Evolutionary conservation across 2,329 filamentous ascomycete genomes (phyloP).

Genomic region (Emmonsiellopsis sp.): DNA sequence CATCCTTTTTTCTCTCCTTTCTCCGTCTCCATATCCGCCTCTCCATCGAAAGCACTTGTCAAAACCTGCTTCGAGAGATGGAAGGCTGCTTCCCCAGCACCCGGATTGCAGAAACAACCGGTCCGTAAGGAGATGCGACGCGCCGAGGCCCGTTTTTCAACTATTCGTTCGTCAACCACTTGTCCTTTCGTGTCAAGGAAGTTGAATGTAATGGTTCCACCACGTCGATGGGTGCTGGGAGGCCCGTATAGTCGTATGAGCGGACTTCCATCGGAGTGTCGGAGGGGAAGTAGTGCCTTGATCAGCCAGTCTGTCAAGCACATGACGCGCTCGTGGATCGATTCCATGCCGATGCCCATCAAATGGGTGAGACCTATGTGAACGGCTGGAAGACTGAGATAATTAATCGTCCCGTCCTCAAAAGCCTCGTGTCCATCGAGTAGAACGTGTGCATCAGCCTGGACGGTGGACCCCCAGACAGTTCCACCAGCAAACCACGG

Average conservation of each 20-base stretch:
- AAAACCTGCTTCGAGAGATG: conserved; percentile 23
- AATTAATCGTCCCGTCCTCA: conserved; percentile 59
- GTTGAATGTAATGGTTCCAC: conserved; percentile 57
- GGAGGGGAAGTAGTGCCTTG: conserved; percentile 37
- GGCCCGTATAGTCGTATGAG: conserved; percentile 50
- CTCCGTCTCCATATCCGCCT: conserved; percentile 2
- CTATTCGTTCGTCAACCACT: conserved; percentile 47
- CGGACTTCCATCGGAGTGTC: conserved; percentile 44
- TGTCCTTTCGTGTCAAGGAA: conserved; percentile 43
- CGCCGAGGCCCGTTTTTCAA: conserved; percentile 50
- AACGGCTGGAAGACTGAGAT: conserved; percentile 54
- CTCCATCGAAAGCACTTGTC: conserved; percentile 3
- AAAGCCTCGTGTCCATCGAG: conserved; percentile 43
- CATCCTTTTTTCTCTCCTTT: conserved; percentile 10
- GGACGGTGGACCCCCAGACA: conserved; percentile 24
- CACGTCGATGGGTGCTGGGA: conserved; percentile 38
- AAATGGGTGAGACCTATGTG: conserved; percentile 43
- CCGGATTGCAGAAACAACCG: conserved; percentile 48
- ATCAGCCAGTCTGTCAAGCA: conserved; percentile 44
- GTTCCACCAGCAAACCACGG: conserved; percentile 63
- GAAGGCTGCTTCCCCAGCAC: conserved; percentile 32
- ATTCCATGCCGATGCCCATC: conserved; percentile 41
- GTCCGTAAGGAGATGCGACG: conserved; percentile 51
- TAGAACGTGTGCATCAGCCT: conserved; percentile 7
- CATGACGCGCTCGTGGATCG: conserved; percentile 49